Percentiles rank a stretch among this genome's conserved stretches.
These are phyloP conservation scores for Imleria badia DNA, from an alignment of 768 basidiomycete genomes.

Conservation along the genomic window DNA sequence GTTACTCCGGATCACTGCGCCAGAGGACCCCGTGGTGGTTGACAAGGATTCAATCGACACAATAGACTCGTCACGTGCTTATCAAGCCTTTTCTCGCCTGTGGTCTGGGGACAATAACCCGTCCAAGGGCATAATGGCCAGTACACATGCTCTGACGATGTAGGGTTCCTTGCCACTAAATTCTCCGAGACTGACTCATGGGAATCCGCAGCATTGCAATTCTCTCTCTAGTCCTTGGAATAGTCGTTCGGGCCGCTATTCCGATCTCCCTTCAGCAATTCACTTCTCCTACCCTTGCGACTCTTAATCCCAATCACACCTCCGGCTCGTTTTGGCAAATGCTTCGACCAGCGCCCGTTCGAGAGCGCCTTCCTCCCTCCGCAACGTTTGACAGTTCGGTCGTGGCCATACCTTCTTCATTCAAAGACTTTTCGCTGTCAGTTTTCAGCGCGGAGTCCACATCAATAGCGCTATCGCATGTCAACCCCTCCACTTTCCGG, in stretches of 20 bases:
- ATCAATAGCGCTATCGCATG: conserved; percentile 22
- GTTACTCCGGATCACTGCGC: conserved; percentile 38
- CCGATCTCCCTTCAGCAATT: conserved; percentile 23
- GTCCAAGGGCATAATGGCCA: conserved; percentile 41
- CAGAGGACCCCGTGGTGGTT: conserved; percentile 40
- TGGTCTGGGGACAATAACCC: conserved; percentile 35
- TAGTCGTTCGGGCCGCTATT: conserved; percentile 37
- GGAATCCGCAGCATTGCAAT: conserved; percentile 55
- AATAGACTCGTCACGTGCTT: conserved; percentile 42
- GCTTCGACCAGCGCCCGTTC: conserved; percentile 41
- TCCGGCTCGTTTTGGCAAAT: conserved; percentile 41
- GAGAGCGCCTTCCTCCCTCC: conserved; percentile 34
- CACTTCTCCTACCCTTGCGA: conserved; percentile 14
- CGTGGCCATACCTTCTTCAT: conserved; percentile 35
- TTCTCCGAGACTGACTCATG: conserved; percentile 12
- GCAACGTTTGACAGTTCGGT: conserved; percentile 31
- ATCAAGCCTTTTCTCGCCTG: conserved; percentile 47
- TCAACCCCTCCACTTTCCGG: conserved; percentile 26
- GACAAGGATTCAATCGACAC: conserved; percentile 45
- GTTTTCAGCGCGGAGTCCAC: conserved; percentile 50
- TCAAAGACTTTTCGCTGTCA: conserved; percentile 52
- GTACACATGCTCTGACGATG: conserved; percentile 64
- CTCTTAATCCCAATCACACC: conserved; percentile 26
- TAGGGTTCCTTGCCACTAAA: conserved; percentile 35
- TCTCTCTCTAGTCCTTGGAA: conserved; percentile 63